phyloP scores from a whole-genome alignment of 805 yeast species.

The Candida methanosorbosa region DNA sequence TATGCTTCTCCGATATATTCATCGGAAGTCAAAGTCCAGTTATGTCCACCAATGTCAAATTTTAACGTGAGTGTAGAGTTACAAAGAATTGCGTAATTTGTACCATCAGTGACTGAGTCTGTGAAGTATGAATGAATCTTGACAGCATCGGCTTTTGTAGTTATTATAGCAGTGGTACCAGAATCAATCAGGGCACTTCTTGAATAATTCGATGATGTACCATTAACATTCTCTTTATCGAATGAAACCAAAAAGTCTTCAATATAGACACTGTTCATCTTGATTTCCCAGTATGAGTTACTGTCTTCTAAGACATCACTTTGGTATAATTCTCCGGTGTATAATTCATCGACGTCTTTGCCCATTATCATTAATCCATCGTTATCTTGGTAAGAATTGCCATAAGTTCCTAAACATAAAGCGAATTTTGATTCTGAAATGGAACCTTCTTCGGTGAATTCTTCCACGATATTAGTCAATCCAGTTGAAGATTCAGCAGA shows the following conservation, averaged over 20 bases:
- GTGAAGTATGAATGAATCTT: constrained; percentile 43
- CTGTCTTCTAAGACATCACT: constrained; percentile 23
- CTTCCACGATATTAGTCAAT: constrained; percentile 32
- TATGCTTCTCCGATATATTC: constrained; percentile 44
- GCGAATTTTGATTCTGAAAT: constrained; percentile 34
- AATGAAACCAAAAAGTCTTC: constrained; percentile 26
- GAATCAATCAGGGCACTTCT: constrained; percentile 49
- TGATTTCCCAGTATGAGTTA: constrained; percentile 45
- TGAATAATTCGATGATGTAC: constrained; percentile 10
- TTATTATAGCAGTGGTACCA: constrained; percentile 55
- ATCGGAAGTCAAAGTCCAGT: constrained; percentile 34
- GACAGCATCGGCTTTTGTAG: constrained; percentile 47
- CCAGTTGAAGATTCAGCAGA: constrained; percentile 28
- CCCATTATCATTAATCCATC: constrained; percentile 39
- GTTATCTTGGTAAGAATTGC: constrained; percentile 14
- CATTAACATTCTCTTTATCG: constrained; percentile 13
- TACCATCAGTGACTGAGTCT: constrained; percentile 46
- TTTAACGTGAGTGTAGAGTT: constrained; percentile 33
- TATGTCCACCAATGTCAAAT: constrained; percentile 33
- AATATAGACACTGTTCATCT: constrained; percentile 28
- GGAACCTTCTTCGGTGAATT: constrained; percentile 23
- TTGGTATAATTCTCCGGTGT: constrained; percentile 32
- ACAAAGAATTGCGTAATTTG: constrained; percentile 54
- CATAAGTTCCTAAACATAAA: constrained; percentile 30
- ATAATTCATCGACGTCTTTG: constrained; percentile 23